Base-by-base conservation (phyloP, 1,139 yeast genomes). In the Lodderomyces margitis region DNA sequence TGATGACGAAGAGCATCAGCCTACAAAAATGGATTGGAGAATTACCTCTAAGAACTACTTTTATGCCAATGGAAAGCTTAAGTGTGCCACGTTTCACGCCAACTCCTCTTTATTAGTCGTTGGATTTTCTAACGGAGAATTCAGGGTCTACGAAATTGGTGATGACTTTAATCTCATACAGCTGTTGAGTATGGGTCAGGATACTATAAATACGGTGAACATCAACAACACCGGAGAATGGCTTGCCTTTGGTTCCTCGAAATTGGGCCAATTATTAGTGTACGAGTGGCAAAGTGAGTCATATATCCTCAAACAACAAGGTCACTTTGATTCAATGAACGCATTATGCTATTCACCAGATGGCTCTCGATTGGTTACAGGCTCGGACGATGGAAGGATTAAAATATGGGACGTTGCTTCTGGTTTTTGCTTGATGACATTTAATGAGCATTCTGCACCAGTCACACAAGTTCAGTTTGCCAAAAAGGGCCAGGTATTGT, bases 241-340 rank as follows among this genome's bases (percentile, higher is more conserved):
- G 99, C 69, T 94, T 37, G 96, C 97, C 0, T 87, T 92, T 63
- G 98, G 98, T 4, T 89, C 97, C 0, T 70, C 91, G 15, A 83
- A 82, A 54, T 66, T 87, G 28, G 98, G 98, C n/a, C 99, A 92
- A 63, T 68, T 92, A 42, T 68, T 92, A 46, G 98, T 92, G 0
- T 92, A 95, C 71, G 99, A 92, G 71, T 92, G 99, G 99, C 97
- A 92, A 67, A 87, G 96, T 3, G 98, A 92, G 62, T 87, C 97
- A 0, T 92, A 92, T 59, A 85, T 92, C 36, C 71, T 92, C 51
- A 91, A 92, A 59, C 98, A 92, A 60, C 98, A 94, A 62, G 97
- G 98, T 10, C 98, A 92, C 64, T 92, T 87, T 58, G 98, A 92
- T 60, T 73, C 96, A 0, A 79, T 91, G 62, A 92, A 89, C 57